Percentiles rank a stretch among this genome's conserved stretches.
These are phyloP conservation scores for Alternaria infectoria DNA, from an alignment of 2,329 filamentous ascomycete genomes.

Conservation along the genomic window DNA sequence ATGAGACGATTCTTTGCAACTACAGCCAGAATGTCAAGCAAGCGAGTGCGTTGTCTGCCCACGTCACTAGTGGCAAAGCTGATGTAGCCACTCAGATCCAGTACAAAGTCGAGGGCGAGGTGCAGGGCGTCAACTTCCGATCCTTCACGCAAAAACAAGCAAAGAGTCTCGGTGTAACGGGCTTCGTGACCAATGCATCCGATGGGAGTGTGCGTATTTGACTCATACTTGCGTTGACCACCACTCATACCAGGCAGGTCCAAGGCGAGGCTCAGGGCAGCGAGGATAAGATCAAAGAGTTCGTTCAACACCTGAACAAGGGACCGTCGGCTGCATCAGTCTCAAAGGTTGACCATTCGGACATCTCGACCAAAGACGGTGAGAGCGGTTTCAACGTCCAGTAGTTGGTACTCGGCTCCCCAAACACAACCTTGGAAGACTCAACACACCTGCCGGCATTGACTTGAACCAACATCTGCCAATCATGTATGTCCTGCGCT, in stretches of 20 bases:
- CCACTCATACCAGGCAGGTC: conserved; percentile 63
- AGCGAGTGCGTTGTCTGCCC: conserved; percentile 36
- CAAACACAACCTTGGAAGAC: not conserved
- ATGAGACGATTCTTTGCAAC: conserved; percentile 36
- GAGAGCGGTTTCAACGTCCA: conserved; percentile 66
- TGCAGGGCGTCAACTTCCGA: conserved; percentile 61
- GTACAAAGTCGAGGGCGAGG: conserved; percentile 55
- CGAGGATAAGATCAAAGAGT: conserved; percentile 67
- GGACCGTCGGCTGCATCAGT: conserved; percentile 78
- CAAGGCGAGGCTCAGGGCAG: conserved; percentile 87
- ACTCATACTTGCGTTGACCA: not conserved
- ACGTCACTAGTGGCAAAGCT: conserved; percentile 15
- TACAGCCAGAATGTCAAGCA: conserved; percentile 42
- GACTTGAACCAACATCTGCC: not conserved
- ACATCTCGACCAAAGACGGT: conserved; percentile 68
- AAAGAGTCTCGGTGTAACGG: conserved; percentile 52
- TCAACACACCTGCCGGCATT: not conserved
- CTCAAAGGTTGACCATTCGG: conserved; percentile 72
- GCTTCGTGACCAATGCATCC: conserved; percentile 54
- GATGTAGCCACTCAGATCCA: conserved; percentile 48
- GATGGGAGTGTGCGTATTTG: conserved; percentile 51
- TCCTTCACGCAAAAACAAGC: conserved; percentile 54
- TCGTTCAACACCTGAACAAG: conserved; percentile 75
- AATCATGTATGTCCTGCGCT: not conserved
- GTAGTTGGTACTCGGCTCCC: conserved; percentile 10